Evolutionary conservation across 1,284 basidiomycete species (phyloP), one percentile per base, ranked within the genome.

Genomic region (Salmacisia buchloeana): DNA sequence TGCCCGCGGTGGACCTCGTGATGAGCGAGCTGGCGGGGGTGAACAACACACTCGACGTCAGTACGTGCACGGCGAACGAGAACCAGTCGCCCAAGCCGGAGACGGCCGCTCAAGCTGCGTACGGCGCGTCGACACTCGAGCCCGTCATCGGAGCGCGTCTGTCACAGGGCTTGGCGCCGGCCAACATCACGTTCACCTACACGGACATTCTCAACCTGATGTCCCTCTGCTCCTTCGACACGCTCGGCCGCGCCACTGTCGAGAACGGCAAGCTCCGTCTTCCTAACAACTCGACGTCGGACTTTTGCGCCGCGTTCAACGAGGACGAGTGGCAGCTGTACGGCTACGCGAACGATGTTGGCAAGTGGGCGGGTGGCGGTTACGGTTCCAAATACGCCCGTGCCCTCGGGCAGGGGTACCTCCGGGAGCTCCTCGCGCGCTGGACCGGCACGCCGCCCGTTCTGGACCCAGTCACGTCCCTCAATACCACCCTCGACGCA

Each of bases 21-120:
- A 36, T 68, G 41, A 59, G 52, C 33, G 67, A 68, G 59, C 35
- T 18, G 15, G 27, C 27, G 5, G 64, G 64, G 15, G 7, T 43
- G 45, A 68, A 68, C 65, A 68, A 68, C 41, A 68, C 67, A 12
- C 59, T 68, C 29, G 65, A 68, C 25, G 67, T 68, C 18, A 36
- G 27, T 15, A 68, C 67, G 3, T 68, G 67, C 58, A 54, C 61
- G 3, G 58, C 33, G 15, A 36, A 60, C 15, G 45, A 63, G 18
- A 54, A 57, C 23, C 23, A 60, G 33, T 45, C 46, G 12, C 56
- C 56, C 9, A 39, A 58, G 35, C 60, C 49, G 13, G 67, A 68
- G 39, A 35, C 31, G n/a, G 61, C 41, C 29, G 64, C 64, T 4
- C 62, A 63, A 33, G 58, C 33, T 18, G 33, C 60, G 7, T 68